Conservation (phyloP, 2,329 filamentous ascomycete genomes). For the Pseudogymnoascus sp. region DNA sequence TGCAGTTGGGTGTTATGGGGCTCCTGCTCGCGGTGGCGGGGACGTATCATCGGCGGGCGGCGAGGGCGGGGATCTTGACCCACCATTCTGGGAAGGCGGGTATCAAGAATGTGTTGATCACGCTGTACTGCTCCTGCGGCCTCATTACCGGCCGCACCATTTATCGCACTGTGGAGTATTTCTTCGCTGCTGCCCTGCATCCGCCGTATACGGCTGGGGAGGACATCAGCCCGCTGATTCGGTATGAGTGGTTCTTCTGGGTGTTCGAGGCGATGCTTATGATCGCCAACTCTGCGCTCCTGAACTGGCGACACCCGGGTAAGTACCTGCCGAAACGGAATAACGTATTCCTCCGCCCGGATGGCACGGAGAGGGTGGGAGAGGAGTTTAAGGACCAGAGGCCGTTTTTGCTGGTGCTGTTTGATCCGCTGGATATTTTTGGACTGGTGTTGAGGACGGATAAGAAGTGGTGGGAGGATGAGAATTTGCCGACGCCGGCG, state of each 20-base stretch:
- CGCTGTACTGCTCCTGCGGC: slow-evolving; percentile 41
- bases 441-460: slow-evolving; percentile 20
- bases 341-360: slow-evolving; percentile 40
- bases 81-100: slow-evolving; percentile 19
- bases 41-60: slow-evolving; percentile 40
- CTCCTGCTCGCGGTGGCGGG: slow-evolving; percentile 41
- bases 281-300: slow-evolving; percentile 40
- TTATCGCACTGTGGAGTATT: slow-evolving; percentile 52
- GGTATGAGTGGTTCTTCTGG: slow-evolving; percentile 52
- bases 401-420: slow-evolving; percentile 18
- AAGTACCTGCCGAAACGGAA: slow-evolving; percentile 39
- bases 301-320: slow-evolving; percentile 44
- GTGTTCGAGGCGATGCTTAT: slow-evolving; percentile 47
- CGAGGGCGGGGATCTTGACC: slow-evolving; percentile 25
- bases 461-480: slow-evolving; percentile 22
- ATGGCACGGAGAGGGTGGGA: slow-evolving; percentile 43
- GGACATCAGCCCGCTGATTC: slow-evolving; percentile 35
- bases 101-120: slow-evolving; percentile 31
- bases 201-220: slow-evolving; percentile 27
- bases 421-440: slow-evolving; percentile 25
- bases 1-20: slow-evolving; percentile 46
- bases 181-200: slow-evolving; percentile 36
- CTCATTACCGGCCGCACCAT: slow-evolving; percentile 47
- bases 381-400: slow-evolving; percentile 42
- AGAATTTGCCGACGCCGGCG: slow-evolving; percentile 1